Percentiles rank a stretch among this genome's conserved stretches.
Evolutionary conservation across 768 basidiomycete species (phyloP).

Genomic region (Trametopsis cervina): DNA sequence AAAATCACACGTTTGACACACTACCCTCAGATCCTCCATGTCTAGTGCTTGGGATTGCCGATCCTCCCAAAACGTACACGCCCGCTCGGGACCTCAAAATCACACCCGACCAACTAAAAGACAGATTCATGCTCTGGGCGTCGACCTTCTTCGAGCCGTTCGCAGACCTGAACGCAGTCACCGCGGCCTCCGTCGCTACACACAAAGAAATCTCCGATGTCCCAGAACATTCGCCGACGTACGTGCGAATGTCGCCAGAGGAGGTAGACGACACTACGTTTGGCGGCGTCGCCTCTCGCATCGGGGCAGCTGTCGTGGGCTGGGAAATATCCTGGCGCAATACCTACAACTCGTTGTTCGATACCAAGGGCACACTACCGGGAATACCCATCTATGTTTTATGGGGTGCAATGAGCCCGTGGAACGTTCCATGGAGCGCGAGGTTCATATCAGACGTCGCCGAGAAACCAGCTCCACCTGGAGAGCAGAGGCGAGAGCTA

Average conservation of each 20-base stretch:
- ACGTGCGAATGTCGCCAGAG: neutral
- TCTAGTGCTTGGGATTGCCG: neutral
- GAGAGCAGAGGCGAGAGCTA: neutral
- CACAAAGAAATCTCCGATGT: neutral
- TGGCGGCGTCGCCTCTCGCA: neutral
- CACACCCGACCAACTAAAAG: neutral
- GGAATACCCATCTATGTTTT: neutral
- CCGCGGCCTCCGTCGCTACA: neutral
- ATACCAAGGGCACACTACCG: neutral
- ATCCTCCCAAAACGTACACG: neutral
- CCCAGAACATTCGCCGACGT: neutral
- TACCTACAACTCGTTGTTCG: neutral
- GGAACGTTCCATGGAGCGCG: neutral
- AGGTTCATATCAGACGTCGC: neutral
- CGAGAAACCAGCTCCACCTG: neutral
- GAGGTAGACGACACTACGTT: neutral
- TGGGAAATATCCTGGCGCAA: neutral
- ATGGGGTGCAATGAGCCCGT: slow-evolving; percentile 1
- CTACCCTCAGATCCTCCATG: neutral
- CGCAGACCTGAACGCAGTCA: neutral
- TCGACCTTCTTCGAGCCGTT: neutral
- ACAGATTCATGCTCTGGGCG: neutral
- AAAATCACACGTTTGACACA: neutral
- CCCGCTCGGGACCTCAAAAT: neutral
- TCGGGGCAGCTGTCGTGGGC: neutral